Evolutionary conservation across 208 protist species (phyloP).

Genomic region (Borovskyia barvae): DNA sequence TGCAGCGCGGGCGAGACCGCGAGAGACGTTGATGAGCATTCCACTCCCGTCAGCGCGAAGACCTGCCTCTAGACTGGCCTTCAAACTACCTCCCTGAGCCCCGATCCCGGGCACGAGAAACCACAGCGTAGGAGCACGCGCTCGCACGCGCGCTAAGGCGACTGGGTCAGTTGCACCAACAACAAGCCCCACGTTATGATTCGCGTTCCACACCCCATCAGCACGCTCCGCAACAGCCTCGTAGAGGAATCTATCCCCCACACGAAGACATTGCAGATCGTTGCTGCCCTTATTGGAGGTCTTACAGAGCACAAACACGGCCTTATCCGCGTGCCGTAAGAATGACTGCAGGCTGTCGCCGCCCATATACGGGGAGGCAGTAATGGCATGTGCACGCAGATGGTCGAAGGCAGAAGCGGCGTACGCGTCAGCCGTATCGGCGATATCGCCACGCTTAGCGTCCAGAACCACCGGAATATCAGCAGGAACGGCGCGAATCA

Average conservation of each 20-base stretch:
- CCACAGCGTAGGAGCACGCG: slow-evolving; percentile 78
- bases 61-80: slow-evolving; percentile 68
- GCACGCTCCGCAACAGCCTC: slow-evolving; percentile 78
- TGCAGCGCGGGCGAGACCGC: slow-evolving; percentile 60
- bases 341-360: slow-evolving; percentile 79
- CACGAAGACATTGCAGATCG: slow-evolving; percentile 76
- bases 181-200: slow-evolving; percentile 83
- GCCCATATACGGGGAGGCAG: slow-evolving; percentile 87
- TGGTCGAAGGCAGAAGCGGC: slow-evolving; percentile 79
- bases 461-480: slow-evolving; percentile 87
- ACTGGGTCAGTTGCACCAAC: slow-evolving; percentile 84
- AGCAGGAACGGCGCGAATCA: slow-evolving; percentile 63
- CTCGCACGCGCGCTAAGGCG: slow-evolving; percentile 71
- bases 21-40: slow-evolving; percentile 86
- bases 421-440: slow-evolving; percentile 83
- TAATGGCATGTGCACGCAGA: slow-evolving; percentile 81
- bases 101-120: slow-evolving; percentile 88
- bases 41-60: slow-evolving; percentile 77
- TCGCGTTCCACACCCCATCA: slow-evolving; percentile 65
- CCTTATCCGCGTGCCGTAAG: slow-evolving; percentile 68
- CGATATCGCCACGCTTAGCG: slow-evolving; percentile 89
- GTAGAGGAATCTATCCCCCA: slow-evolving; percentile 64
- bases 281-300: slow-evolving; percentile 88
- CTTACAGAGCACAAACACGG: slow-evolving; percentile 88
- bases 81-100: slow-evolving; percentile 79